Base-by-base conservation (phyloP, 176 grass and related monocot species). In the Oryza nivara region DNA sequence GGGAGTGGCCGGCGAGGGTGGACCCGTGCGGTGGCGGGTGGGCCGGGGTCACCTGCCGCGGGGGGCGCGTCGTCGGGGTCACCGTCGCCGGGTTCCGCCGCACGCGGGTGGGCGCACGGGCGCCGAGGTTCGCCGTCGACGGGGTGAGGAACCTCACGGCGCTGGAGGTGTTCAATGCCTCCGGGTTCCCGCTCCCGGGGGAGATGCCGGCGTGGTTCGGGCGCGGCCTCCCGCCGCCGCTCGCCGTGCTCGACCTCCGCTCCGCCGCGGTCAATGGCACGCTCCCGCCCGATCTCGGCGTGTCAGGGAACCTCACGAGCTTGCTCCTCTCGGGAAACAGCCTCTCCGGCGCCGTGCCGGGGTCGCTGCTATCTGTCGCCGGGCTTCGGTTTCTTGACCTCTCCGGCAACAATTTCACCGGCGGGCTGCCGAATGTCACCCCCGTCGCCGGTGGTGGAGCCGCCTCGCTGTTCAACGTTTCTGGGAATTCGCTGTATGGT, bases 131-230 rank as follows among this genome's bases (percentile, higher is more conserved):
- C 67, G 76, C 86, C 19, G 81, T 96, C 25, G 86, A 89, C 36
- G 93, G 83, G 1, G 47, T 99, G 9, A 70, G 75, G 17, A 66
- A 75, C 23, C 91, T 99, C 38, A 89, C 91, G 11, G 82, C 52
- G 68, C 87, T 99, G 52, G 56, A 76, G 20, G 69, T 77, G 54
- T 99, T 99, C 88, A 96, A 99, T 76, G 96, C 96, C 1, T 92
- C 96, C 44, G 87, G 89, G 4, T 99, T 99, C 82, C 43, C 84
- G 81, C 84, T 99, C 7, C 93, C 91, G 11, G 96, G 91, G 7
- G 41, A 74, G 65, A 73, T 99, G 76, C 96, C 96, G 16, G 32
- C 52, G 0, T 96, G 93, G 93, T 94, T 98, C 69, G 89, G 75
- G 78, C 2, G 20, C 45, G 47, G 17, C 23, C 81, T 96, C 9